Evolutionary conservation across 2,329 filamentous ascomycete species (phyloP), one percentile per base, ranked within the genome.

Genomic region (Epichloe brachyelytri): DNA sequence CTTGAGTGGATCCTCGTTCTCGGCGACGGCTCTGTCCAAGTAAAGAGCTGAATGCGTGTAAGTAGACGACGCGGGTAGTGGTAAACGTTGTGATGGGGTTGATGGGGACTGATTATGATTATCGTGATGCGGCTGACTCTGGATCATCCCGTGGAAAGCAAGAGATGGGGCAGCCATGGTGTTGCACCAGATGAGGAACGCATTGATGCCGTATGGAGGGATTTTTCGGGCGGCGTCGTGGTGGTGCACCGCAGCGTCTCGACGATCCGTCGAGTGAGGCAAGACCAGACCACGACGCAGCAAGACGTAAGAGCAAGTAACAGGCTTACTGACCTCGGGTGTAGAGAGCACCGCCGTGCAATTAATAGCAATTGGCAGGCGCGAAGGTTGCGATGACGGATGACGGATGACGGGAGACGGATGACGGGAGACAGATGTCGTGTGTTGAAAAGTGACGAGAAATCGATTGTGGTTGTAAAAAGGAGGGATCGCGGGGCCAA

Each of bases 1-100:
- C 54, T 53, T 38, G 39, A 50, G 41, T 49, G 59, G 51, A 48
- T 48, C 49, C 48, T 55, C 49, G 56, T 51, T 50, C 47, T 55
- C 49, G 56, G 52, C 48, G 51, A 34, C 39, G 12, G 52, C 49
- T 53, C 57, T 54, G 40, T 49, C 52, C 49, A 54, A n/a, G 37
- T 11, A 38, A 40, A 49, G 17, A 46, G 30, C 40, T 40, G 45
- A 45, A 49, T 50, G 46, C 39, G 17, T 50, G 53, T 49, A 41
- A 54, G 50, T 17, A 46, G 17, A 43, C 3, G 50, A 40, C 4
- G 17, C 10, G 10, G 36, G 19, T 20, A 22, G 19, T 4, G 33
- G 22, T 37, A 37, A 34, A 40, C 38, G 30, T 40, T 48, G 46
- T 38, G 26, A 26, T 46, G 48, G 19, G 14, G 45, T 2, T 48